Base-by-base conservation (phyloP, 2,329 filamentous ascomycete genomes). In the Exophiala phaeomuriformis region DNA sequence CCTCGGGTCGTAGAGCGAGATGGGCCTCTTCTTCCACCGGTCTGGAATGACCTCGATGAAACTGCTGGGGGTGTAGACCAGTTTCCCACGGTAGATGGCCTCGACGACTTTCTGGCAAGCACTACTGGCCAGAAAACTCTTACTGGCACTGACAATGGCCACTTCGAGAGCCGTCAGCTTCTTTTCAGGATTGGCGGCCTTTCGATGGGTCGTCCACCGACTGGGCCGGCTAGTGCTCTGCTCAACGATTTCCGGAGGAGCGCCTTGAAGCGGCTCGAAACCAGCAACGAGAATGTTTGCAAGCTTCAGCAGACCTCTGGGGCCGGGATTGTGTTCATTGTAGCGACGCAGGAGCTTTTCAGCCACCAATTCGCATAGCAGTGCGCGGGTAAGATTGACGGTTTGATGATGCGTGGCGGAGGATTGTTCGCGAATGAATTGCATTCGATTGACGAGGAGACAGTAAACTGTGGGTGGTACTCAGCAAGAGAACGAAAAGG, bases 1-100 rank as follows among this genome's bases (percentile, higher is more conserved):
- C 10, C 85, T 75, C 1, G 88, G 88, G 64, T 90, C 84, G 67
- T 93, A 93, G 0, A 93, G 72, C 5, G 85, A 84, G 51, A 93
- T 90, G 1, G 86, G 86, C 61, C 86, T 86, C 64, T 85, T 80
- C 71, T 93, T 93, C 74, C 93, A 94, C 62, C 86, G 83, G 66
- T 93, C 88, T 0, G 88, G 88, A 45, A 94, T 82, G 54, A 94
- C 85, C 67, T 93, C 86, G 67, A 91, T 81, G 66, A 88, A 90
- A 0, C 83, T 83, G 0, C 84, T 88, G 0, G 88, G 88, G 1
- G 88, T 91, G 66, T 93, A 93, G 35, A 90, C 83, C 56, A 94
- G 80, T 33, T 85, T 78, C 3, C 88, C 88, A 39, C 84, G 82
- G 64, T 91, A 93, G 43, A 94, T 89, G 46, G 87, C 88, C 61